Evolutionary conservation across 2,329 filamentous ascomycete species (phyloP), one percentile per base, ranked within the genome.

Genomic region (Talaromyces amestolkiae): DNA sequence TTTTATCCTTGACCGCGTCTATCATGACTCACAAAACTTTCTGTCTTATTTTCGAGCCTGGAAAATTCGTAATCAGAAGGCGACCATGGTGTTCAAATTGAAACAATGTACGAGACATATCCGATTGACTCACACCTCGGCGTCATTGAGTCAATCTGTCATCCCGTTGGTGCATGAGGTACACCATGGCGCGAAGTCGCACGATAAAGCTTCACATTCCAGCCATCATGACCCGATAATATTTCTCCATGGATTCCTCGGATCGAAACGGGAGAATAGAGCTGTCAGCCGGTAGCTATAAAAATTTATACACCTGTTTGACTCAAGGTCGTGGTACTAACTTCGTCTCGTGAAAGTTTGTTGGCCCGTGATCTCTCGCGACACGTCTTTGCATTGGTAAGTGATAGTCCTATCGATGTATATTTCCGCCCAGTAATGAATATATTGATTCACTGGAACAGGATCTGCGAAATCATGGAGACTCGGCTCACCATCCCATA

Each of bases 401-500:
- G 22, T 19, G 3, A n/a, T 2, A 11, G 6, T 6, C 22, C 35
- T 39, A 15, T 39, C 15, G 6, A 17, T 43, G 6, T 3, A 11
- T 8, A 27, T n/a, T 9, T 31, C 19, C 27, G 27, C 27, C 27
- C 27, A 31, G 4, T 13, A 24, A 22, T 3, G n/a, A 8, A 7
- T 59, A 6, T 5, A 31, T 7, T 31, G 27, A 31, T 31, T 31
- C 3, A 31, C 27, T 31, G 7, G 6, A 31, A 43, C 13, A 59
- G 56, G 56, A 59, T 59, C 56, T 59, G 19, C 56, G 56, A 13
- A 59, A 59, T 19, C 56, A 59, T 45, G 56, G 56, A 9, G 56
- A 59, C 15, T 27, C 56, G 9, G 37, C 33, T 2, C 56, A 59
- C 3, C 56, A 59, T 31, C 37, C 37, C 1, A n/a, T 59, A 27